Percentiles rank a stretch among this genome's conserved stretches.
Evolutionary conservation across 169 alveolate genomes (phyloP).

Genomic region (Eimeria necatrix): DNA sequence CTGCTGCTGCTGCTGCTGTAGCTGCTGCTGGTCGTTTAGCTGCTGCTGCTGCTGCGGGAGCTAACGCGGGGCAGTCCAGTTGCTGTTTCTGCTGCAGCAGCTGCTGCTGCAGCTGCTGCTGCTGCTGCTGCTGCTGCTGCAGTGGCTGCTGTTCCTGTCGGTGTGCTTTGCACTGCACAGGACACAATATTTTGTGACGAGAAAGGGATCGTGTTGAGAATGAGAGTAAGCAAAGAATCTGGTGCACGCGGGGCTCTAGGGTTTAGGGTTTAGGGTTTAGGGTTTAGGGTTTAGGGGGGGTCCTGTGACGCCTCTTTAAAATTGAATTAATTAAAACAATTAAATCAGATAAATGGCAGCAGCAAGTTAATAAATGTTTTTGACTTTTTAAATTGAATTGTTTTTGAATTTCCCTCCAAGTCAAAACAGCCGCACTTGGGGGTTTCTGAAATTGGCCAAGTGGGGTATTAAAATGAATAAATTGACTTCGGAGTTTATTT

Average conservation of each 20-base stretch:
- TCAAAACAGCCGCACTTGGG: background rate
- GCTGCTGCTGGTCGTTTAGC: too few relatives aligned
- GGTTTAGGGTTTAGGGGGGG: too few relatives aligned
- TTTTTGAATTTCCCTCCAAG: background rate
- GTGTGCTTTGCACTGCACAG: background rate
- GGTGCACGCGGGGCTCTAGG: too few relatives aligned
- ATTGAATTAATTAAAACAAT: too few relatives aligned
- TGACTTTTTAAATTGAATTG: background rate
- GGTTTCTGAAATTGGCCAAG: too few relatives aligned
- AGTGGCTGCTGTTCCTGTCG: background rate
- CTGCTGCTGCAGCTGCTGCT: too few relatives aligned
- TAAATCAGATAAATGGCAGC: too few relatives aligned
- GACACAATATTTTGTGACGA: constrained; percentile 19
- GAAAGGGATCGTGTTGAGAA: background rate
- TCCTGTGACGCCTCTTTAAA: too few relatives aligned
- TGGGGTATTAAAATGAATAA: too few relatives aligned
- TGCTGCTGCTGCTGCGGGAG: too few relatives aligned
- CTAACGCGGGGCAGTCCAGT: background rate
- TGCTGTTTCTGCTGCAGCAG: background rate
- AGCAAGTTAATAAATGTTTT: background rate
- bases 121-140: background rate
- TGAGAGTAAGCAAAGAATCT: background rate
- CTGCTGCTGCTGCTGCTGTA: background rate
- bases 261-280: too few relatives aligned
- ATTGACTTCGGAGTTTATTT: too few relatives aligned